Base-by-base conservation (phyloP, 2,329 filamentous ascomycete genomes). In the Daldinia sp. region DNA sequence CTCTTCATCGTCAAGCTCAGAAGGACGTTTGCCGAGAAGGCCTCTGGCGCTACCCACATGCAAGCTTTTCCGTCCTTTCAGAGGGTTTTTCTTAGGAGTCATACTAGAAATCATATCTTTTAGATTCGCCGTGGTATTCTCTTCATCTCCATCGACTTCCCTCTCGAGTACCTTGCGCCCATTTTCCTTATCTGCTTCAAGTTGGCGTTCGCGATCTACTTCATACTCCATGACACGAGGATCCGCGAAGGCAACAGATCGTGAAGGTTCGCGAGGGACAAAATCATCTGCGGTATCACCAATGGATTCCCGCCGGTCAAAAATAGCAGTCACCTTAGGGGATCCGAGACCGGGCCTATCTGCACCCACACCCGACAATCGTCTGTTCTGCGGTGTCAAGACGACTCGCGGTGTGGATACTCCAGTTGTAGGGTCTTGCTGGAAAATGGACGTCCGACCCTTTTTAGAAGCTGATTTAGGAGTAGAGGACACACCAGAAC, bases 21-120 rank as follows among this genome's bases (percentile, higher is more conserved):
- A 79, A 0, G 91, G 91, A 48, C 91, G 83, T 75, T 94, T 94
- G 5, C 91, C 91, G 4, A 94, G 80, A 17, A 94, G 77, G 0
- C 91, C 91, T 64, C 81, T 87, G 11, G 90, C 91, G 69, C 90
- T 90, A 37, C 91, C 91, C 17, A 92, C 86, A 66, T 91, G 88
- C 50, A 94, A 80, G 72, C 91, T 94, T 78, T 94, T 94, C 37
- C 91, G 87, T 11, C 87, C 87, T 58, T 83, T 87, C 5, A 91
- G 69, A 4, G 78, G 76, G 55, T 86, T 88, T 75, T 92, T 92
- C 76, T 91, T 92, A 0, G 92, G 91, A 21, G 90, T 93, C 65
- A 94, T 81, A 58, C 87, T 90, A 63, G 90, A 84, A 63, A 94
- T 94, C 85, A 93, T 89, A 66, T 92, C 90, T 65, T 87, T 90